Conservation (phyloP, 2,329 filamentous ascomycete genomes). For the Rutstroemia sydowiana region DNA sequence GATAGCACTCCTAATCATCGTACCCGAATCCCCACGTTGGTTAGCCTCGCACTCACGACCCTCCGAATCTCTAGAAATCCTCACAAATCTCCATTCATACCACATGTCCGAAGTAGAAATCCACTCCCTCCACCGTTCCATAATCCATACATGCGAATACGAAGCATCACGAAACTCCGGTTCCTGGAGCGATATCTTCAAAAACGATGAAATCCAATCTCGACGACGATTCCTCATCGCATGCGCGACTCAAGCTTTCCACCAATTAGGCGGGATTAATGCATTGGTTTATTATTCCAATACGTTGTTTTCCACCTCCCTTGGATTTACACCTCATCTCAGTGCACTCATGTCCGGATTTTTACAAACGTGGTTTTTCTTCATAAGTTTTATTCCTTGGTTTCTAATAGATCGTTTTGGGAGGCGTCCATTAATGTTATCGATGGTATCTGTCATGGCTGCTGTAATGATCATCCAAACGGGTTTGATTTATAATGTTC, state of each 20-base stretch:
- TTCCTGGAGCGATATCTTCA: conserved; percentile 21
- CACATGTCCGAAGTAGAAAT: conserved; percentile 21
- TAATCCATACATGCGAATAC: conserved; percentile 28
- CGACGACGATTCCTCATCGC: conserved; percentile 44
- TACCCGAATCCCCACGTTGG: conserved; percentile 45
- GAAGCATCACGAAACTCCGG: conserved; percentile 32
- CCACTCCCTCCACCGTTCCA: conserved; percentile 26
- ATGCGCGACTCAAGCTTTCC: conserved; percentile 41
- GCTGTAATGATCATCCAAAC: conserved; percentile 36
- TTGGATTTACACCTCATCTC: conserved; percentile 37
- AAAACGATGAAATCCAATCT: conserved; percentile 33
- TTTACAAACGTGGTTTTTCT: conserved; percentile 41
- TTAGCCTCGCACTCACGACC: conserved; percentile 35
- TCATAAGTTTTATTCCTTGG: conserved; percentile 35
- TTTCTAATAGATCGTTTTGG: conserved; percentile 48
- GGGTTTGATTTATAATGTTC: conserved; percentile 35
- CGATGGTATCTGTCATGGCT: conserved; percentile 36
- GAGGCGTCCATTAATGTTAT: conserved; percentile 61
- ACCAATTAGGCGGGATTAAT: conserved; percentile 41
- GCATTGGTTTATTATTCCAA: conserved; percentile 37
- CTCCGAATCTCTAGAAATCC: conserved; percentile 35
- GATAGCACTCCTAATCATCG: conserved; percentile 40
- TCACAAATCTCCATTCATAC: conserved; percentile 43
- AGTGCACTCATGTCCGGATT: conserved; percentile 46
- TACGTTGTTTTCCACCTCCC: conserved; percentile 39